These are phyloP conservation scores for Salix exigua DNA, from an alignment of 345 rosid genomes.

Conservation along the genomic window DNA sequence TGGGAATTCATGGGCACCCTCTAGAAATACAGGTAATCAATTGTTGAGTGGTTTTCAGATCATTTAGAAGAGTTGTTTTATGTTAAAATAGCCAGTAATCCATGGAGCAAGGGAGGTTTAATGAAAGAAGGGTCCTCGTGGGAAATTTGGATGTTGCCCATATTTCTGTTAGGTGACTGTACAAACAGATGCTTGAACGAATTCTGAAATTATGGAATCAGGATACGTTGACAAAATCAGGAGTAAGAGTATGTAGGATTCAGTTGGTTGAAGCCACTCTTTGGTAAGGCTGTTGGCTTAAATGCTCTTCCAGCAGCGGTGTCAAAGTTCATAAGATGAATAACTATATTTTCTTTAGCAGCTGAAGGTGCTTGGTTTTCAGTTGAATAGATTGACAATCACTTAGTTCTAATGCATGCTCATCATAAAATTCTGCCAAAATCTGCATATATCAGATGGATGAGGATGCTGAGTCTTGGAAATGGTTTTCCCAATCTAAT, in stretches of 20 bases:
- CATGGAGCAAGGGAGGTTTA: not conserved
- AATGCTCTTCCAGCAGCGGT: not conserved
- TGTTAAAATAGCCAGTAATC: not conserved
- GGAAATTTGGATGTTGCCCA: not conserved
- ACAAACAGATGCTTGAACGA: not conserved
- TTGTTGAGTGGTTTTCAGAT: not conserved
- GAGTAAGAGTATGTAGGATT: not conserved
- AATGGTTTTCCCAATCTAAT: not conserved
- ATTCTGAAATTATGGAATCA: not conserved
- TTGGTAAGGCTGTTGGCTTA: not conserved
- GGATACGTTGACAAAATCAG: not conserved
- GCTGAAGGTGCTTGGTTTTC: not conserved
- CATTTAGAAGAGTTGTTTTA: not conserved
- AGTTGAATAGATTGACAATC: not conserved
- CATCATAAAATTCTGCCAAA: not conserved
- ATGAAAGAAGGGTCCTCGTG: not conserved
- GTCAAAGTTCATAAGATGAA: not conserved
- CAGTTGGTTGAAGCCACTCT: not conserved
- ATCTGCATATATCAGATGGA: not conserved
- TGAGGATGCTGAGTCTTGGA: not conserved
- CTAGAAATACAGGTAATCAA: slow-evolving; percentile 76
- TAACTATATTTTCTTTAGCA: not conserved
- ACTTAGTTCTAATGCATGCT: not conserved
- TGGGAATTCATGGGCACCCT: slow-evolving; percentile 99
- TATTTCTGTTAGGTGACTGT: not conserved